phyloP scores from a whole-genome alignment of 2,329 filamentous ascomycete genomes.

The Colletotrichum musae region DNA sequence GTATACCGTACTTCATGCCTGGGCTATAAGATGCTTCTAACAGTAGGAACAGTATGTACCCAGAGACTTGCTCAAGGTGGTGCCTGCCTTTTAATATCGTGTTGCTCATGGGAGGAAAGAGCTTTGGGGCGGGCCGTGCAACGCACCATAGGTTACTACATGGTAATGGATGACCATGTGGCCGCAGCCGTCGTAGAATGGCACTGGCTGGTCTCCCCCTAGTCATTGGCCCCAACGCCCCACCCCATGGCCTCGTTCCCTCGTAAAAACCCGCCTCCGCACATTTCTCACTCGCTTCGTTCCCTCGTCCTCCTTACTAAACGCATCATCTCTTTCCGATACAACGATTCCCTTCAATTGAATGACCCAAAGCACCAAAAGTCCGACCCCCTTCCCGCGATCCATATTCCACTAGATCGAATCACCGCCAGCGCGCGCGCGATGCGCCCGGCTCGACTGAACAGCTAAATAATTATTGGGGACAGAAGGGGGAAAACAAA shows the following conservation, averaged over 20 bases:
- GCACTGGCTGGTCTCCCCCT: background rate
- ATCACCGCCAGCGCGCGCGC: conserved; percentile 22
- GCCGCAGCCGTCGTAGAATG: too few relatives aligned
- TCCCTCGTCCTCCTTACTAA: conserved; percentile 40
- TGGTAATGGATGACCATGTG: background rate
- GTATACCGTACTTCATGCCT: too few relatives aligned
- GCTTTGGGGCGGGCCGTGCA: background rate
- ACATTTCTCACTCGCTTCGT: conserved; percentile 25
- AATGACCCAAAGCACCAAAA: conserved; percentile 28
- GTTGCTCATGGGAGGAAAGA: background rate
- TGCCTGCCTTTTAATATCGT: background rate
- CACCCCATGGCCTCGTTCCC: background rate
- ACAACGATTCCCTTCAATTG: conserved; percentile 43
- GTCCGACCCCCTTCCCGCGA: background rate
- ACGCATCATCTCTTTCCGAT: conserved; percentile 38
- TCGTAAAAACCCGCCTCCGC: conserved; percentile 28
- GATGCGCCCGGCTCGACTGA: background rate
- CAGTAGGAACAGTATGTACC: too few relatives aligned
- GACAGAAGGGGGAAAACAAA: too few relatives aligned
- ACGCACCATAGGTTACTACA: too few relatives aligned
- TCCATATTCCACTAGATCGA: conserved; percentile 7
- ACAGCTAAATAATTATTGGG: too few relatives aligned
- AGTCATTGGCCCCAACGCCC: background rate
- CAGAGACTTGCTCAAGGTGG: too few relatives aligned
- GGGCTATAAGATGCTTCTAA: too few relatives aligned